Evolutionary conservation across 192 early-diverging fungal species (phyloP).

Genomic region (Podila minutissima): DNA sequence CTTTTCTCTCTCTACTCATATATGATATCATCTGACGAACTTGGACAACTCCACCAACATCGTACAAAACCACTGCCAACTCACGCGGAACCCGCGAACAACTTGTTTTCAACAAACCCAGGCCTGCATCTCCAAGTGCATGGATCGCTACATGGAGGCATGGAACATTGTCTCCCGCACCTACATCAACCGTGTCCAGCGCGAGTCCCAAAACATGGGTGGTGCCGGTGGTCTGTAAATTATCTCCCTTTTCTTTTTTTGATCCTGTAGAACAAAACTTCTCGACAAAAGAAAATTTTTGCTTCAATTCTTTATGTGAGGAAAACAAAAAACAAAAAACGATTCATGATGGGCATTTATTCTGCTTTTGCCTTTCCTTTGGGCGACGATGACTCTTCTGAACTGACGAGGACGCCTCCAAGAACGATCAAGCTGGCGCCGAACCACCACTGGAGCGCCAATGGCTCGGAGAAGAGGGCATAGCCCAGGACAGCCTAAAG

Average conservation of each 20-base stretch:
- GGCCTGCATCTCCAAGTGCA: slow-evolving; percentile 68
- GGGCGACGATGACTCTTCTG: slow-evolving; percentile 9
- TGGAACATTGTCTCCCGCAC: slow-evolving; percentile 86
- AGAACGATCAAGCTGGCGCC: slow-evolving; percentile 80
- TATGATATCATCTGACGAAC: no score
- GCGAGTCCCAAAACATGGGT: slow-evolving; percentile 64
- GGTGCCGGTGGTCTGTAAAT: slow-evolving; percentile 42
- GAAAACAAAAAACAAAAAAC: not conserved
- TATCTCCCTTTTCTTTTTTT: no score
- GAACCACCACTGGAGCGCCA: slow-evolving; percentile 86
- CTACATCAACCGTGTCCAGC: slow-evolving; percentile 78
- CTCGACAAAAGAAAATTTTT: no score
- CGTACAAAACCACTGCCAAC: no score
- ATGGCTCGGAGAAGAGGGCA: slow-evolving; percentile 76
- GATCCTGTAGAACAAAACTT: no score
- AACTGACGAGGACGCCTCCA: slow-evolving; percentile 64
- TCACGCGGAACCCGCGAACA: no score
- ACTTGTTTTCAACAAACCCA: not conserved
- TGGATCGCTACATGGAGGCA: slow-evolving; percentile 89
- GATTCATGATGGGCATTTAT: not conserved
- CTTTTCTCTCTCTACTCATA: no score
- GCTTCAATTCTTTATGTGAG: no score
- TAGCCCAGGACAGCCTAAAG: slow-evolving; percentile 75
- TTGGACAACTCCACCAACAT: no score
- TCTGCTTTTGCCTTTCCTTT: not conserved